Base-by-base conservation (phyloP, 768 basidiomycete genomes). In the Suillus spraguei region DNA sequence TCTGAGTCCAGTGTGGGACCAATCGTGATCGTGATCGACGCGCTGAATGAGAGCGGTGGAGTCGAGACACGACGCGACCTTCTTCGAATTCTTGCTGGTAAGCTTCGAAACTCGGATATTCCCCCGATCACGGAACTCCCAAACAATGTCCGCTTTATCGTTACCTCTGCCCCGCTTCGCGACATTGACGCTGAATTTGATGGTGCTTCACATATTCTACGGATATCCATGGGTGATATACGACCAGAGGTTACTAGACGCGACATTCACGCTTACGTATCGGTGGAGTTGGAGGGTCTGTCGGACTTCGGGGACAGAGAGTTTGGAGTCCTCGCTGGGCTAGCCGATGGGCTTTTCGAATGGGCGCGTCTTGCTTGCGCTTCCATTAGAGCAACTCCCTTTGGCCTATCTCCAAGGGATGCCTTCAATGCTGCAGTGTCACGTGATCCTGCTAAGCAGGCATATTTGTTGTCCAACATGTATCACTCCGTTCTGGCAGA, bases 1-100 rank as follows among this genome's bases (percentile, higher is more conserved):
- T 61, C 53, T 5, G 58, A 64, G n/a, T 20, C n/a, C n/a, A n/a
- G n/a, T n/a, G n/a, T n/a, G n/a, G n/a, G n/a, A n/a, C n/a, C 8
- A 7, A 7, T 67, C 11, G 38, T 72, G 17, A 59, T 72, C 20
- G 63, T 75, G 39, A 70, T 72, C 22, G 74, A 75, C 41, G 73
- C 63, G 16, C 39, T 72, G 28, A 67, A 70, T 39, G 68, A 65
- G 47, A 67, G 66, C 52, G 63, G 62, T 11, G 58, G 63, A 10
- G 39, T 20, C 1, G 14, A 22, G 2, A 36, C 49, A 5, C 64
- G 66, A 14, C 38, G 49, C 16, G n/a, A 35, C 3, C 61, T 73
- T 50, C 66, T 76, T 10, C 5, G 32, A 6, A 33, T 65, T 22
- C 20, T 66, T 39, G 2, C 60, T 6, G 13, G 33, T 35, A 39